Conservation (phyloP, 2,329 filamentous ascomycete species). For the Fusarium sp. region DNA sequence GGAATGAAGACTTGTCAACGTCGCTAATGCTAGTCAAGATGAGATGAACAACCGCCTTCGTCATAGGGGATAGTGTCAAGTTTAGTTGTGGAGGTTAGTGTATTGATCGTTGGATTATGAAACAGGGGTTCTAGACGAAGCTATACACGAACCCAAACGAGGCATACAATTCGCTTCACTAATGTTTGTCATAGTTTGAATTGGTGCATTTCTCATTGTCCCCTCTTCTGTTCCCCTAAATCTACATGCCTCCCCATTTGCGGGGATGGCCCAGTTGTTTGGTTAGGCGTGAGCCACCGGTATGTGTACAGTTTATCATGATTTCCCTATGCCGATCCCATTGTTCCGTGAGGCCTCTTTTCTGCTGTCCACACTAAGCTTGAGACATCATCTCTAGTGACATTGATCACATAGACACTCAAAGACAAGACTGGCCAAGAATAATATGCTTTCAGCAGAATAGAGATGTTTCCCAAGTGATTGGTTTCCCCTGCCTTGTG, state of each 20-base stretch:
- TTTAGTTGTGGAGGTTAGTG: conserved; percentile 17
- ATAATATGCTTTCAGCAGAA: conserved; percentile 37
- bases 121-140: conserved; percentile 16
- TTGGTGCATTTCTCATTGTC: conserved; percentile 27
- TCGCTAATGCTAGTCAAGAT: neutral
- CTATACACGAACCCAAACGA: neutral
- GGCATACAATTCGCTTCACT: conserved; percentile 2
- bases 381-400: conserved; percentile 7
- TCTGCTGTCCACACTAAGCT: neutral
- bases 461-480: conserved; percentile 43
- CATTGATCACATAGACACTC: conserved; percentile 12
- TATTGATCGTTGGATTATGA: neutral
- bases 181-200: conserved; percentile 4
- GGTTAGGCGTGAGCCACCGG: conserved; percentile 36
- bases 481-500: conserved; percentile 43
- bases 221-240: neutral
- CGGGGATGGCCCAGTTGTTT: conserved; percentile 15
- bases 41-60: neutral
- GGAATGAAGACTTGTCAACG: conserved; percentile 10
- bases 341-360: conserved; percentile 29
- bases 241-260: conserved; percentile 8
- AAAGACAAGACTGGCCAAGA: conserved; percentile 14
- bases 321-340: conserved; percentile 37
- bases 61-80: conserved; percentile 9
- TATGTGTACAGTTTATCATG: conserved; percentile 43